Evolutionary conservation across 2,329 filamentous ascomycete genomes (phyloP), one percentile per base, ranked within the genome.

Genomic region (Fusarium transvaalense): DNA sequence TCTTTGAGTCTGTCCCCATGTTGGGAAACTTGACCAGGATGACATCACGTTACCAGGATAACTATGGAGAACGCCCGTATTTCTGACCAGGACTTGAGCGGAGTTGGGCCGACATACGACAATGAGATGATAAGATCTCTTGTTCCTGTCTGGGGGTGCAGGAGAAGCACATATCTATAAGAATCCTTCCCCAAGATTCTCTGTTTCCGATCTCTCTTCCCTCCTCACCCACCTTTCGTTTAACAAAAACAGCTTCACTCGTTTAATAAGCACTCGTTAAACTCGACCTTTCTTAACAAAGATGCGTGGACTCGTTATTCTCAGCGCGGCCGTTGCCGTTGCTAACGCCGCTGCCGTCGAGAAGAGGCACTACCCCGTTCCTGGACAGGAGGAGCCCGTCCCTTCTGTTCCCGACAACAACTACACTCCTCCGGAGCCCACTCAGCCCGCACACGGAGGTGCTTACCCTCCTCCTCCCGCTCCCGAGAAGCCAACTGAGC

Each of bases 51-150:
- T 39, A 13, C 62, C 12, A 15, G 57, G 61, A 54, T 70, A 10
- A n/a, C 53, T 54, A 69, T 69, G 66, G 67, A 70, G 64, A 50
- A 21, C 21, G 47, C 62, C 67, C 67, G 67, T 69, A 69, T 69
- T 60, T 37, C 35, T 23, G 45, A 19, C 29, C n/a, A 37, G 17
- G 29, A 37, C 39, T 35, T 25, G 54, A 42, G 52, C 31, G 32
- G 32, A 48, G 47, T 58, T 67, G 53, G 62, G 52, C 66, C 64
- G 62, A 56, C 52, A 56, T 51, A 67, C 47, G 32, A 27, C 32
- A 69, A 43, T 47, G 51, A 31, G 27, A 35, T 39, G 53, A 66
- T 21, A 50, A 48, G 27, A 59, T 21, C 56, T 50, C 43, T 54
- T 25, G 39, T 38, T 31, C 46, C 54, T n/a, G 62, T 43, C 57